These are phyloP conservation scores for Fusarium liriodendri DNA, from an alignment of 2,329 filamentous ascomycete genomes.

Conservation along the genomic window DNA sequence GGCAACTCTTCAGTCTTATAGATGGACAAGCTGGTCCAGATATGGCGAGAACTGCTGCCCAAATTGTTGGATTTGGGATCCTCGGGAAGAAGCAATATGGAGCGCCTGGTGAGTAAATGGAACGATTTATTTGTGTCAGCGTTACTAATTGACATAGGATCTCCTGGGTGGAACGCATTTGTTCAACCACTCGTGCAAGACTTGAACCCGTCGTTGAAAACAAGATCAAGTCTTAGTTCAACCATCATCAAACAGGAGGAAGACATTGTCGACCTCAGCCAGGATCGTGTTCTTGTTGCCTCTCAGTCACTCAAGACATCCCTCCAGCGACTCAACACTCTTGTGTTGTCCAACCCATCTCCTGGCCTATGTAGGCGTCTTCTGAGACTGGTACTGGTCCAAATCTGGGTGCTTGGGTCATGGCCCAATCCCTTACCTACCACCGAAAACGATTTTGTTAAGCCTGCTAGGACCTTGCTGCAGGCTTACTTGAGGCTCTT, in stretches of 20 bases:
- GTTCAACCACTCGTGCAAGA: slow-evolving; percentile 66
- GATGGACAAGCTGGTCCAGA: slow-evolving; percentile 62
- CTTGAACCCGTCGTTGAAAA: slow-evolving; percentile 58
- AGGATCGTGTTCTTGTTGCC: slow-evolving; percentile 57
- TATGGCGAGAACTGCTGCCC: slow-evolving; percentile 50
- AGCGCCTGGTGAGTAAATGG: slow-evolving; percentile 62
- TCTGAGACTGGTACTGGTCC: slow-evolving; percentile 66
- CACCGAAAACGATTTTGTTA: slow-evolving; percentile 54
- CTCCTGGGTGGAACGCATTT: slow-evolving; percentile 72
- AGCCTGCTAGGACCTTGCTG: slow-evolving; percentile 62
- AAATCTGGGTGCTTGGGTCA: slow-evolving; percentile 72
- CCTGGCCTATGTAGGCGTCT: slow-evolving; percentile 73
- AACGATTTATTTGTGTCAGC: background rate
- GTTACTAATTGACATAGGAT: slow-evolving; percentile 49
- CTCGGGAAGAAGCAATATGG: slow-evolving; percentile 72
- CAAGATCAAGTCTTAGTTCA: background rate
- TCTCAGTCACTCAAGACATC: slow-evolving; percentile 61
- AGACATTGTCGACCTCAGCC: slow-evolving; percentile 60
- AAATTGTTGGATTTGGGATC: slow-evolving; percentile 67
- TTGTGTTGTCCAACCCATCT: slow-evolving; percentile 74
- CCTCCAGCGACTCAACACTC: slow-evolving; percentile 64
- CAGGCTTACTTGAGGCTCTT: slow-evolving; percentile 68
- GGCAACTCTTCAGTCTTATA: slow-evolving; percentile 70
- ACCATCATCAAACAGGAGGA: slow-evolving; percentile 40
- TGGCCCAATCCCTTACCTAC: slow-evolving; percentile 54